Evolutionary conservation across 2,329 filamentous ascomycete genomes (phyloP).

Genomic region (Neobulgaria alba): DNA sequence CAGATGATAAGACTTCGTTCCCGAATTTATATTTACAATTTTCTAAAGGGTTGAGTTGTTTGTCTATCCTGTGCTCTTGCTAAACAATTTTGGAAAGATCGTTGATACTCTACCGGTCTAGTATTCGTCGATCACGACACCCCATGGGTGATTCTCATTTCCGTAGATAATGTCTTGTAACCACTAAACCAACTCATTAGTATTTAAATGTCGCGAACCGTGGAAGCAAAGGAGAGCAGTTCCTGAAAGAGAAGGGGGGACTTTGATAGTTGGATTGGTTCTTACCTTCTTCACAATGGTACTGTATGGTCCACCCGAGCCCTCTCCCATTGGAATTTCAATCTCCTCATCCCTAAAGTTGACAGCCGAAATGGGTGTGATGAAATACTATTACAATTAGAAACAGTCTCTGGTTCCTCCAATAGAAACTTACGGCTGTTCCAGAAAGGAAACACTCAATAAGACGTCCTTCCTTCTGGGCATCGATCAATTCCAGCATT

Average conservation of each 20-base stretch:
- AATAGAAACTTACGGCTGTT: constrained; percentile 59
- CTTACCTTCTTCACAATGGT: constrained; percentile 45
- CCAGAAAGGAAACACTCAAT: constrained; percentile 80
- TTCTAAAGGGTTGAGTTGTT: too few relatives aligned
- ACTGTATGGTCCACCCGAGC: constrained; percentile 44
- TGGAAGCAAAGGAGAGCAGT: not conserved
- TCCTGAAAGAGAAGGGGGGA: not conserved
- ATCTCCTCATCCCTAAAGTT: constrained; percentile 58
- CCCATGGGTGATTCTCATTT: constrained; percentile 59
- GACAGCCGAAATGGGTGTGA: constrained; percentile 59
- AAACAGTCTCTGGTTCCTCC: not conserved
- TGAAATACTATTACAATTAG: constrained; percentile 48
- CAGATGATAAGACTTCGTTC: too few relatives aligned
- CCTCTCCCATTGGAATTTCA: constrained; percentile 49
- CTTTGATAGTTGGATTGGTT: too few relatives aligned
- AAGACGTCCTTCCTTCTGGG: constrained; percentile 64
- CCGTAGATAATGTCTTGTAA: constrained; percentile 69
- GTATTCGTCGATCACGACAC: constrained; percentile 53
- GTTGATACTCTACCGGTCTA: too few relatives aligned
- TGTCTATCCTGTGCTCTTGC: too few relatives aligned
- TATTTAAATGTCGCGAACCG: too few relatives aligned
- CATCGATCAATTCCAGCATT: constrained; percentile 68
- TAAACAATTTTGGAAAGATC: too few relatives aligned
- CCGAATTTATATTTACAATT: too few relatives aligned
- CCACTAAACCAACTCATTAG: constrained; percentile 31